Percentiles rank a stretch among this genome's conserved stretches.
Conservation (phyloP, 1,139 yeast species). For the Taiozyma sp. region DNA sequence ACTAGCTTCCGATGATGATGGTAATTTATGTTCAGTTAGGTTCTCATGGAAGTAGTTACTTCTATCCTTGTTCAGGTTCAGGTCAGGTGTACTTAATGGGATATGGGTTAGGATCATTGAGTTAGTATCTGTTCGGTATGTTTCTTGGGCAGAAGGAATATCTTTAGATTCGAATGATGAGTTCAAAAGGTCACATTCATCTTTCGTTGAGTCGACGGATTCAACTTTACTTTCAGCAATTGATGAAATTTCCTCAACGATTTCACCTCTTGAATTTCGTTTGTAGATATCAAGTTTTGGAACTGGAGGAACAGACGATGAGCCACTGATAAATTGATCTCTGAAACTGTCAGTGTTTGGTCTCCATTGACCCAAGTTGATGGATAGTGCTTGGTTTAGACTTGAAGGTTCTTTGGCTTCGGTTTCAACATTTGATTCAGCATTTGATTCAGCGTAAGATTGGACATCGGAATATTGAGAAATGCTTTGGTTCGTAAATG, state of each 20-base stretch:
- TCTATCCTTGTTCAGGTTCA: background rate
- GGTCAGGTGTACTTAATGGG: conserved; percentile 12
- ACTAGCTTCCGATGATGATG: background rate
- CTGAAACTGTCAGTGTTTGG: conserved; percentile 46
- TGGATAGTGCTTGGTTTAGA: conserved; percentile 22
- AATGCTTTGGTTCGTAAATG: conserved; percentile 16
- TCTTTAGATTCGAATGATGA: background rate
- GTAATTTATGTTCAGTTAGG: background rate
- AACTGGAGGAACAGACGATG: conserved; percentile 19
- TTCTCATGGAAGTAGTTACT: conserved; percentile 15
- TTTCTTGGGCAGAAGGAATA: conserved; percentile 4
- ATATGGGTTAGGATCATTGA: conserved; percentile 20
- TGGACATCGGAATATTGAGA: conserved; percentile 9
- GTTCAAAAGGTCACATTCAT: conserved; percentile 2
- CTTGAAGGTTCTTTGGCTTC: conserved; percentile 2
- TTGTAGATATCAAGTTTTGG: conserved; percentile 21
- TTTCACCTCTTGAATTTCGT: conserved; percentile 22
- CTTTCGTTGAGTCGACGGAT: conserved; percentile 6
- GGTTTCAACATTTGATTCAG: background rate
- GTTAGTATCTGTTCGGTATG: conserved; percentile 19
- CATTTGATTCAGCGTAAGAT: conserved; percentile 1
- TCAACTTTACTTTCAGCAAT: conserved; percentile 6
- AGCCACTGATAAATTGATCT: conserved; percentile 45
- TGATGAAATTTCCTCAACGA: conserved; percentile 18
- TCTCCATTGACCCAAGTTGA: conserved; percentile 46